Evolutionary conservation across 2,329 filamentous ascomycete species (phyloP), one percentile per base, ranked within the genome.

Genomic region (Fusarium piperis): DNA sequence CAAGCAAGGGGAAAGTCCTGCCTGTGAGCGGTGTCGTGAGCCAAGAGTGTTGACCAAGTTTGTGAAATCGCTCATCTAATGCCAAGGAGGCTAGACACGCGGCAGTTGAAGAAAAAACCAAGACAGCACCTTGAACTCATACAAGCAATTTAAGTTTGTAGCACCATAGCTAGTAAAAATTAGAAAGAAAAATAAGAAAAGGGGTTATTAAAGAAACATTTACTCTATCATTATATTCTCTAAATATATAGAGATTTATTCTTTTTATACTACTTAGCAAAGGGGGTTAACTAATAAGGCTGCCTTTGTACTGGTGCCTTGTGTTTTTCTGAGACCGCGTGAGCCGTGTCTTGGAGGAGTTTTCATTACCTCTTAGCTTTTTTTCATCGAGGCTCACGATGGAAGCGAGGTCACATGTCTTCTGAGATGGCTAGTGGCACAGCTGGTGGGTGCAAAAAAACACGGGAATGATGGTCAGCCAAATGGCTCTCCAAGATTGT

Each of bases 1-100:
- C 28, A 44, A 36, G 62, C 46, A 41, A 41, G 65, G 44, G 15
- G 35, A 23, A 16, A 51, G 38, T 60, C 36, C 11, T 59, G 23
- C 7, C n/a, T 16, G 67, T 41, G 36, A 30, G 60, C 18, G 52
- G 69, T 70, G 67, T 67, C 67, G 67, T 67, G 36, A 70, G 67
- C 67, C 56, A 66, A 70, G 67, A 30, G 39, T 18, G 32, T 63
- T 59, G 33, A 33, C 60, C 28, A 63, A 65, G 44, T 64, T 51
- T 65, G 56, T 36, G 56, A 64, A 65, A 65, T 64, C 28, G 35
- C 52, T 64, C 41, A 33, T 51, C 52, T 20, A 65, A 64, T 65
- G 41, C n/a, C 52, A 38, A 39, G 23, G 16, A 16, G 35, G 48
- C 48, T 39, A 39, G 23, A 26, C 23, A 39, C n/a, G 11, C 6